Conservation (phyloP, 306 rosid genomes). For the Echinosophora koreensis region DNA sequence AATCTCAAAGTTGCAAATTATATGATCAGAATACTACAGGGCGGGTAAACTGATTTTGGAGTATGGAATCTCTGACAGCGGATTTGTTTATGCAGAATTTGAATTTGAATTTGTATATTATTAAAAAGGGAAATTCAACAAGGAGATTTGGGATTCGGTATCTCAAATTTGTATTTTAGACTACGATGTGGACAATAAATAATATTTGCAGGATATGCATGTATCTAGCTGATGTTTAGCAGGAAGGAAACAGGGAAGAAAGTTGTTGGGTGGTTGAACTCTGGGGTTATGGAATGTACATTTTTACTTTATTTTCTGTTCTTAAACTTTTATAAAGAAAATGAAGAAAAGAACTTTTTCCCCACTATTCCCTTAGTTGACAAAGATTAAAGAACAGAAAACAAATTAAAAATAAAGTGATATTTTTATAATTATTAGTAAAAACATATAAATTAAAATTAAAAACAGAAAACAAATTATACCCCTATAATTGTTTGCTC, state of each 20-base stretch:
- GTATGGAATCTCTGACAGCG: background rate
- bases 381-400: too few relatives aligned
- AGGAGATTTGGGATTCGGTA: background rate
- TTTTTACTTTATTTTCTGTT: too few relatives aligned
- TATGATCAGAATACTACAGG: too few relatives aligned
- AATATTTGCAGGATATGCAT: background rate
- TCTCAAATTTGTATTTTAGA: background rate
- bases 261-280: background rate
- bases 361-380: too few relatives aligned
- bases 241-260: background rate
- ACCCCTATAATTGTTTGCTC: too few relatives aligned
- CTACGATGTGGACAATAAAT: background rate
- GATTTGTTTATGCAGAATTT: background rate
- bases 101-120: background rate
- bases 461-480: too few relatives aligned
- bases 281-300: background rate
- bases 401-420: too few relatives aligned
- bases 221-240: background rate
- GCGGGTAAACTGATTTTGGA: background rate
- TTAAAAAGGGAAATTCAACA: background rate
- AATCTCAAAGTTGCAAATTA: too few relatives aligned
- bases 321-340: too few relatives aligned
- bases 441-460: too few relatives aligned
- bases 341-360: too few relatives aligned
- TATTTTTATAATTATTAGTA: too few relatives aligned